A percentile compares a stretch with the other conserved stretches of the same genome.
phyloP scores from a whole-genome alignment of 1,139 yeast species.

The Hansenula sp. region DNA sequence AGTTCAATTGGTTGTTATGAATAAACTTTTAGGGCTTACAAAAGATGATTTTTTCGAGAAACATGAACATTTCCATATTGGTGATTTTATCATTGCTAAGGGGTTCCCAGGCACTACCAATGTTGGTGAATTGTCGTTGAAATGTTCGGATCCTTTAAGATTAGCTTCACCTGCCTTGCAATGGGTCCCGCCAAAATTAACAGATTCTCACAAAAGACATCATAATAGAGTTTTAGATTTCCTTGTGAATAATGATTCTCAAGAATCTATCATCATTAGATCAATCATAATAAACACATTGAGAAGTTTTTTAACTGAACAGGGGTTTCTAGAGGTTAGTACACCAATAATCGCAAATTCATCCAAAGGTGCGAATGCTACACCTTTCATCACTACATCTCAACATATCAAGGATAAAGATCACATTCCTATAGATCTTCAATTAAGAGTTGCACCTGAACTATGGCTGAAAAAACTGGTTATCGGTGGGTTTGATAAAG shows the following conservation, averaged over 20 bases:
- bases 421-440: slow-evolving; percentile 33
- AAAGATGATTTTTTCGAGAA: slow-evolving; percentile 40
- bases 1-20: slow-evolving; percentile 61
- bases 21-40: slow-evolving; percentile 37
- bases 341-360: slow-evolving; percentile 76
- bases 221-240: slow-evolving; percentile 74
- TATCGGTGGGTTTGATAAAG: slow-evolving; percentile 78
- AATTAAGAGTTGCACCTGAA: slow-evolving; percentile 89
- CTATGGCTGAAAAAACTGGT: slow-evolving; percentile 84
- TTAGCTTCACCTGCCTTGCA: slow-evolving; percentile 68
- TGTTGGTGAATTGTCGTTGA: slow-evolving; percentile 74
- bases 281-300: slow-evolving; percentile 50
- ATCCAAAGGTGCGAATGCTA: slow-evolving; percentile 88
- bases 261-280: slow-evolving; percentile 49
- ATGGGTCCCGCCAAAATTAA: slow-evolving; percentile 63
- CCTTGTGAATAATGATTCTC: slow-evolving; percentile 50
- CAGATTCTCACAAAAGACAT: slow-evolving; percentile 54
- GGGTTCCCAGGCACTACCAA: slow-evolving; percentile 77
- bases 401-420: slow-evolving; percentile 39
- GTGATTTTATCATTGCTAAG: slow-evolving; percentile 62
- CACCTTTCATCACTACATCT: slow-evolving; percentile 65
- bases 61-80: slow-evolving; percentile 53
- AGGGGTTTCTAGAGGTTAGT: slow-evolving; percentile 75
- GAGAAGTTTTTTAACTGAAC: slow-evolving; percentile 49
- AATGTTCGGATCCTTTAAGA: slow-evolving; percentile 44